These are phyloP conservation scores for Penicillium vulpinum DNA, from an alignment of 2,329 filamentous ascomycete species.

Conservation along the genomic window DNA sequence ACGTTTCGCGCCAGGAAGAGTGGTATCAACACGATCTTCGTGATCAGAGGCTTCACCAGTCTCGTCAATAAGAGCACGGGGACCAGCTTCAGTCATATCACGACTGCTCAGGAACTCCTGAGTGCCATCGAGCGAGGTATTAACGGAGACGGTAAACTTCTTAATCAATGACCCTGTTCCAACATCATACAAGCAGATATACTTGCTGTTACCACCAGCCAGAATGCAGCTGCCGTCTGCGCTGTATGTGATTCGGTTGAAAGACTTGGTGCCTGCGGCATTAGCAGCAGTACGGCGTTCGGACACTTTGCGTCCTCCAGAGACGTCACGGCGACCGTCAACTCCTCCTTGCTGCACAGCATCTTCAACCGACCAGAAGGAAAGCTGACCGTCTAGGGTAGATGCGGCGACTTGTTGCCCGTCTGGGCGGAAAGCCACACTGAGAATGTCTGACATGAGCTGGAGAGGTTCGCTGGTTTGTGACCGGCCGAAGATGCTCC, in stretches of 20 bases:
- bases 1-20: conserved; percentile 80
- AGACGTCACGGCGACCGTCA: conserved; percentile 88
- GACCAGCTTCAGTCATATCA: conserved; percentile 85
- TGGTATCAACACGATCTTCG: conserved; percentile 76
- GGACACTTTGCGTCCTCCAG: conserved; percentile 82
- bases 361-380: conserved; percentile 90
- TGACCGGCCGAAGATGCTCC: conserved; percentile 91
- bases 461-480: conserved; percentile 95
- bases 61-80: conserved; percentile 79
- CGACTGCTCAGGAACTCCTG: conserved; percentile 97
- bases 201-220: conserved; percentile 95
- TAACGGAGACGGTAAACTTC: conserved; percentile 93
- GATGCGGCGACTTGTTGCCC: conserved; percentile 88
- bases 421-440: conserved; percentile 84
- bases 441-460: conserved; percentile 85
- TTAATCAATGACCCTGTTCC: conserved; percentile 86
- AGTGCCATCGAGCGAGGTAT: conserved; percentile 91
- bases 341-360: conserved; percentile 82
- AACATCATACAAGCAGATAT: conserved; percentile 96
- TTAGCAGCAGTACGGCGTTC: conserved; percentile 92
- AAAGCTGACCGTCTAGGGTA: conserved; percentile 88
- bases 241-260: conserved; percentile 84
- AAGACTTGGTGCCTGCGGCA: conserved; percentile 84
- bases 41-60: conserved; percentile 85
- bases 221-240: conserved; percentile 88